phyloP scores from a whole-genome alignment of 495 filamentous ascomycete species.

The Parathielavia appendiculata region DNA sequence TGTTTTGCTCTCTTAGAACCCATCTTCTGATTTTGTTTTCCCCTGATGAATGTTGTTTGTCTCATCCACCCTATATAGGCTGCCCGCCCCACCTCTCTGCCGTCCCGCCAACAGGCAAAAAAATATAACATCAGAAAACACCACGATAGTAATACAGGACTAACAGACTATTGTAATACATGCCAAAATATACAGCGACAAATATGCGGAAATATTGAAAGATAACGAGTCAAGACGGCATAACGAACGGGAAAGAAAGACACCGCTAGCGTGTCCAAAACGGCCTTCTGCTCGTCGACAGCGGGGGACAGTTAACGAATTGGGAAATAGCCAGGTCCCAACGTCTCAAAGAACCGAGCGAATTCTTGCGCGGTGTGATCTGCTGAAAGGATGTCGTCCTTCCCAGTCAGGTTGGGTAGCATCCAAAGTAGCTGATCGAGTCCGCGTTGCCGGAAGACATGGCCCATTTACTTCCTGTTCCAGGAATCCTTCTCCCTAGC shows the following conservation, averaged over 20 bases:
- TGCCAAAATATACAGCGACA: neutral
- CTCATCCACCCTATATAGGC: neutral
- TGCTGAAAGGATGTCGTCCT: too few species aligned
- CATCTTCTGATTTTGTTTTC: neutral
- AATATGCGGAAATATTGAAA: neutral
- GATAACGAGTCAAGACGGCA: neutral
- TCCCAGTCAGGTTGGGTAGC: neutral
- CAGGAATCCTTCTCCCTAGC: neutral
- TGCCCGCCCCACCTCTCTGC: neutral
- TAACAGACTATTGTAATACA: neutral
- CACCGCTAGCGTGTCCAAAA: neutral
- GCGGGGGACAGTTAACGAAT: neutral
- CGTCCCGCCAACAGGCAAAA: neutral
- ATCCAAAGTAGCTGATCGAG: neutral
- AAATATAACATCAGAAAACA: neutral
- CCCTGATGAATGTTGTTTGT: neutral
- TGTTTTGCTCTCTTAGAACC: neutral
- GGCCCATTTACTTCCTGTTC: neutral
- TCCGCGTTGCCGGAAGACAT: slow-evolving; percentile 7
- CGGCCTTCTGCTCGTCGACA: neutral
- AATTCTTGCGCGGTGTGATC: slow-evolving; percentile 5
- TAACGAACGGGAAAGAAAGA: neutral
- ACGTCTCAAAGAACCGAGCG: neutral
- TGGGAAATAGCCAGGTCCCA: neutral
- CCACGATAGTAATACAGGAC: neutral